These are phyloP conservation scores for Ramalina intermedia DNA, from an alignment of 495 filamentous ascomycete genomes.

Conservation along the genomic window DNA sequence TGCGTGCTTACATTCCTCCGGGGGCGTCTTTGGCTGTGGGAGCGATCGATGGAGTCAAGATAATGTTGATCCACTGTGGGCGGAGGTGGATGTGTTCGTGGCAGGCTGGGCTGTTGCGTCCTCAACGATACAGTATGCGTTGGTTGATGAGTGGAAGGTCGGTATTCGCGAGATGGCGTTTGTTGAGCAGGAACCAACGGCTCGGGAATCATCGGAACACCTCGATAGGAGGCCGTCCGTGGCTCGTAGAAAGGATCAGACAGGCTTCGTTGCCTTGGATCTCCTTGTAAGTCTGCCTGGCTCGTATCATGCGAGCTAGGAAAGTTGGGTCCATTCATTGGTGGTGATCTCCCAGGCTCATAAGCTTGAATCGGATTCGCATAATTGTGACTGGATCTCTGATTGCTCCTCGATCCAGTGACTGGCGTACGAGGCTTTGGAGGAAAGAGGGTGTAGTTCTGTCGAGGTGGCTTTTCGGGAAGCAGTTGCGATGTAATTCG, in stretches of 20 bases:
- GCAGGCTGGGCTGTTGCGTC: constrained; percentile 24
- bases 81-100: constrained; percentile 16
- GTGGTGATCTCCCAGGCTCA: background rate
- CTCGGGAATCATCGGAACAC: background rate
- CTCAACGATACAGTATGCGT: background rate
- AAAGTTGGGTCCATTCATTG: constrained; percentile 5
- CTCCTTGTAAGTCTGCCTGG: constrained; percentile 10
- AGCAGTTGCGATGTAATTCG: constrained; percentile 12
- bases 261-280: background rate
- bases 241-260: constrained; percentile 16
- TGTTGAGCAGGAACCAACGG: background rate
- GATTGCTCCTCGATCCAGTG: constrained; percentile 1
- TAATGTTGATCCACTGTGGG: constrained; percentile 3
- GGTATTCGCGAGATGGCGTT: constrained; percentile 7
- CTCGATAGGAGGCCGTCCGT: background rate
- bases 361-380: background rate
- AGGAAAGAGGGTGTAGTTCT: constrained; percentile 11
- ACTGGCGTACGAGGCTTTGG: constrained; percentile 4
- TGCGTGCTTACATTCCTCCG: constrained; percentile 4
- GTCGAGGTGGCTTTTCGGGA: constrained; percentile 12
- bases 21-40: constrained; percentile 4
- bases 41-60: background rate
- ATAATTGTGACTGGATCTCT: constrained; percentile 1
- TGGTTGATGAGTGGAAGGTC: constrained; percentile 2
- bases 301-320: constrained; percentile 11